Percentiles rank a stretch among this genome's conserved stretches.
These are phyloP conservation scores for Taphrina sp. DNA, from an alignment of 1,139 yeast genomes.

Conservation along the genomic window DNA sequence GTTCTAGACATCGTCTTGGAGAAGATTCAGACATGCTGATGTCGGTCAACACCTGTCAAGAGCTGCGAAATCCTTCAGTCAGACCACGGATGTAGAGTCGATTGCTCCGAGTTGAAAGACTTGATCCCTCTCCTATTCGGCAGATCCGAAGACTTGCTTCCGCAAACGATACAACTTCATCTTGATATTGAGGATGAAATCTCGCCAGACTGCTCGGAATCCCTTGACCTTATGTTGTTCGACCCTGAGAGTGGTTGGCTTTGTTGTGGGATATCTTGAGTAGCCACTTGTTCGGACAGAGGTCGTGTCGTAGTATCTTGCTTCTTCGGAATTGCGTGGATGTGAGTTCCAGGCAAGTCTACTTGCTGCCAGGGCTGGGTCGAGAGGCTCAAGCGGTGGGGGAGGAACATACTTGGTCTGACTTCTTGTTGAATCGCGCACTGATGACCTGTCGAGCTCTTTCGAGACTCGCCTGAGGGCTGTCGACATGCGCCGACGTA, in stretches of 20 bases:
- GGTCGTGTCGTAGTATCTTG: constrained; percentile 8
- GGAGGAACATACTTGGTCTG: constrained; percentile 26
- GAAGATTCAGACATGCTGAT: no score
- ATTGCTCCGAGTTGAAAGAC: no score
- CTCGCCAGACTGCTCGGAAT: constrained; percentile 32
- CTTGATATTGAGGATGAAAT: constrained; percentile 20
- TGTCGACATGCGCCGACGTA: constrained; percentile 17
- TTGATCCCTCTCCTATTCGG: no score
- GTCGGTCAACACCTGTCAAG: no score
- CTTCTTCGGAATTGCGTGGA: neutral
- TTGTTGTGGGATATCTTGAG: constrained; percentile 30
- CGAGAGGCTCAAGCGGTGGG: constrained; percentile 17
- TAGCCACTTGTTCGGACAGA: constrained; percentile 25
- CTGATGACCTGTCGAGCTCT: constrained; percentile 8
- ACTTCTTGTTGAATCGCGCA: constrained; percentile 7
- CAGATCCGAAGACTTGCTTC: constrained; percentile 11
- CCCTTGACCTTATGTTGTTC: constrained; percentile 30
- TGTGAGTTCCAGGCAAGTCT: constrained; percentile 8
- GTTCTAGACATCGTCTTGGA: no score
- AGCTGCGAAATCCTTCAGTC: no score
- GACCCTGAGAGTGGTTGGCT: constrained; percentile 22
- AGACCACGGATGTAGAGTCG: no score
- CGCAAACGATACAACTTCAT: constrained; percentile 29
- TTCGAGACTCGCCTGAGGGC: constrained; percentile 26
- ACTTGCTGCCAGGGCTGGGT: constrained; percentile 23